These are phyloP conservation scores for Avena eriantha DNA, from an alignment of 176 grass and related monocot species.

Conservation along the genomic window DNA sequence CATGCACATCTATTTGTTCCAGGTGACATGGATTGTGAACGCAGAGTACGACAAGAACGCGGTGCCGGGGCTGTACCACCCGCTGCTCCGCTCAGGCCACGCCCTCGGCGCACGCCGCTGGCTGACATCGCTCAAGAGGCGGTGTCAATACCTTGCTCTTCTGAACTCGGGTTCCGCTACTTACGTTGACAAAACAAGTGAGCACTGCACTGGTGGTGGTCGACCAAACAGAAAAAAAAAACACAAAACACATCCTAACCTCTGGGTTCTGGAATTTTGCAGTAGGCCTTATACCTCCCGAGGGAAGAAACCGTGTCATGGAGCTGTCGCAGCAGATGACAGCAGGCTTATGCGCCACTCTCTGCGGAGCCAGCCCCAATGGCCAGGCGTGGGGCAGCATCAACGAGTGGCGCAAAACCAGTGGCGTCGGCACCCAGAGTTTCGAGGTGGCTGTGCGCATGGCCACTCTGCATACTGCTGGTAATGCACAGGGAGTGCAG, in stretches of 20 bases:
- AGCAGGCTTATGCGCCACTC: neutral
- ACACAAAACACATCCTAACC: neutral
- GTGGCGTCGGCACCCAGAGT: neutral
- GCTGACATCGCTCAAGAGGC: constrained; percentile 14
- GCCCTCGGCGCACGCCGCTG: constrained; percentile 6
- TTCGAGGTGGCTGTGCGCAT: constrained; percentile 42
- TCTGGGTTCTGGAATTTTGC: neutral
- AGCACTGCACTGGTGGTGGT: neutral
- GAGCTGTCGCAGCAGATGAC: neutral
- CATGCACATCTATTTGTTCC: neutral
- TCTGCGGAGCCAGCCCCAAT: neutral
- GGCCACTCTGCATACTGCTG: neutral
- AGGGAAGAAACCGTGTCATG: neutral
- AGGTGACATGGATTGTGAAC: constrained; percentile 12
- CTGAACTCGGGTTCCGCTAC: neutral
- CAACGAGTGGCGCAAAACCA: neutral
- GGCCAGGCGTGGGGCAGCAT: neutral
- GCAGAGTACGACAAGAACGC: neutral
- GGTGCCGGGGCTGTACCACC: neutral
- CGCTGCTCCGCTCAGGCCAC: neutral
- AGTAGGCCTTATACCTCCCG: neutral
- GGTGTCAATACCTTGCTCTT: neutral
- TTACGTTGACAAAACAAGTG: neutral
- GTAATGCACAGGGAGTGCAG: constrained; percentile 10
- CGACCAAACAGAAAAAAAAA: neutral